Evolutionary conservation across 768 basidiomycete species (phyloP), one percentile per base, ranked within the genome.

Genomic region (Favolaschia claudopus): DNA sequence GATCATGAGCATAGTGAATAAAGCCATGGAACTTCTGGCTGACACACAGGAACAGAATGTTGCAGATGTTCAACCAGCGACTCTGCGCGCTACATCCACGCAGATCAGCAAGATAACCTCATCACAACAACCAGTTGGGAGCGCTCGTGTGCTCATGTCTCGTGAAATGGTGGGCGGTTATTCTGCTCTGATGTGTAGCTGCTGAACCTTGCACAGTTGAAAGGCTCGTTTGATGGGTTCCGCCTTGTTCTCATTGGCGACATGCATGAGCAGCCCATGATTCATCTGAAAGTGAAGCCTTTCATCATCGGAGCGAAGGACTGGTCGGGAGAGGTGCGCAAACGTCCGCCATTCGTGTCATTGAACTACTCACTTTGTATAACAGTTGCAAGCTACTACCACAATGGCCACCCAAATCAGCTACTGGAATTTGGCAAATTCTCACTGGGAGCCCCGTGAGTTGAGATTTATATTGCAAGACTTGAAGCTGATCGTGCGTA

Each of bases 391-490:
- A 69, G 92, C 93, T 6, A 88, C 89, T 7, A 91, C 92, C 1
- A 89, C 90, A 0, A 78, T 98, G 67, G 87, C 89, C 22, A 89
- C 88, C 3, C 87, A 89, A 46, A 89, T 97, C 71, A 94, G 88
- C 58, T 99, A 97, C 69, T 99, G 95, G 93, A 99, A 99, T 73
- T 74, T 99, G 46, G 89, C 89, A 22, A 98, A 97, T 70, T 99
- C 97, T 44, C 95, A 99, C 68, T 99, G 97, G 95, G 97, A 99
- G 74, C 96, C 97, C 28, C 72, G 91, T 92, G 69, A 62, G 88
- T 75, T 34, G 28, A 13, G 6, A 44, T 22, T 29, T 29, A 13
- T 31, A 45, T 55, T n/a, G 50, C 12, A 62, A 58, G n/a, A 57
- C 31, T 46, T 45, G 15, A 52, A n/a, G 29, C 50, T 52, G 24